Conservation (phyloP, 208 protist genomes). For the Crithidia expoeki region DNA sequence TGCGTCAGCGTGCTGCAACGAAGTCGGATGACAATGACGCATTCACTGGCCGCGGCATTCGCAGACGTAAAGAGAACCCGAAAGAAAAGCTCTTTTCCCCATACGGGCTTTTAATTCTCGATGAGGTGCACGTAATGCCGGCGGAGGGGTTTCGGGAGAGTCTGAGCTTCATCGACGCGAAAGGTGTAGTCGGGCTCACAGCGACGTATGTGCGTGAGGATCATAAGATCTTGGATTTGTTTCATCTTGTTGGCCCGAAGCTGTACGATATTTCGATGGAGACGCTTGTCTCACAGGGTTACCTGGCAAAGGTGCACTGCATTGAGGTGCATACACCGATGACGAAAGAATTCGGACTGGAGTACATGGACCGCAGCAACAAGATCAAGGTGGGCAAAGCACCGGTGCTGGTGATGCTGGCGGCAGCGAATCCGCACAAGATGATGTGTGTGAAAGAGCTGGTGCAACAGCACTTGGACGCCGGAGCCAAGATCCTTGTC, state of each 20-base stretch:
- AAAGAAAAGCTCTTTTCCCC: slow-evolving; percentile 81
- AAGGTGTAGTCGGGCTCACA: slow-evolving; percentile 99
- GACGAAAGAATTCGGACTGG: slow-evolving; percentile 94
- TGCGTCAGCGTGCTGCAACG: slow-evolving; percentile 34
- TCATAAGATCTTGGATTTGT: slow-evolving; percentile 97
- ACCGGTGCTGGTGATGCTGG: slow-evolving; percentile 76
- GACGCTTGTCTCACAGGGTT: slow-evolving; percentile 94
- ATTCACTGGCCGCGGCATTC: slow-evolving; percentile 33
- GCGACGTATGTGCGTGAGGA: slow-evolving; percentile 97
- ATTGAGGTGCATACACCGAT: slow-evolving; percentile 98
- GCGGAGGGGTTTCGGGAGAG: slow-evolving; percentile 96
- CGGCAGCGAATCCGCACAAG: slow-evolving; percentile 89
- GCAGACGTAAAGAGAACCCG: slow-evolving; percentile 63
- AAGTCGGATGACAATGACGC: slow-evolving; percentile 6
- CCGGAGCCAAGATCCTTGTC: slow-evolving; percentile 98
- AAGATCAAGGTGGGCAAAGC: slow-evolving; percentile 33
- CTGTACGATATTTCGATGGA: slow-evolving; percentile 99
- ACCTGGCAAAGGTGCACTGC: slow-evolving; percentile 98
- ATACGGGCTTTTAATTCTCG: slow-evolving; percentile 86
- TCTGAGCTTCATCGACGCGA: slow-evolving; percentile 89
- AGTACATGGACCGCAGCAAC: slow-evolving; percentile 80
- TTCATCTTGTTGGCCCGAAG: slow-evolving; percentile 99
- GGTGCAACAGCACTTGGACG: slow-evolving; percentile 92
- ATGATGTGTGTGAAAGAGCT: slow-evolving; percentile 91
- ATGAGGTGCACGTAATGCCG: slow-evolving; percentile 98